A percentile compares a stretch with the other conserved stretches of the same genome.
Conservation (phyloP, 257 asterid genomes). For the Marsdenia floribunda region DNA sequence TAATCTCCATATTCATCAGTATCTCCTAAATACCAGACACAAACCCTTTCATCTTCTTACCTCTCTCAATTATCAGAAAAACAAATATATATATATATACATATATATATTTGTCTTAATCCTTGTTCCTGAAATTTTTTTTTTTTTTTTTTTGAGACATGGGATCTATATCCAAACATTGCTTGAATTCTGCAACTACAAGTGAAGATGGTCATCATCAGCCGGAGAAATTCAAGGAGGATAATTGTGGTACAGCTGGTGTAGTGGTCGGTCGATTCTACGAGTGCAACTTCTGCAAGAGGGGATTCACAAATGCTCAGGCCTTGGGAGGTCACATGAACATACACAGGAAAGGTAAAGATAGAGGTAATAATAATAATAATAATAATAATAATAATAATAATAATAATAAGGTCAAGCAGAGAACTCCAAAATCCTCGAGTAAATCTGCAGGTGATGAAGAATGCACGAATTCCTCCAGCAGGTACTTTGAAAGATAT, state of each 20-base stretch:
- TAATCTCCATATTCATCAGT: not conserved
- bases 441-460: slow-evolving; percentile 3
- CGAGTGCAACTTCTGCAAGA: slow-evolving; percentile 32
- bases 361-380: no score
- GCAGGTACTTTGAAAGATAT: not conserved
- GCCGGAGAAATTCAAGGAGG: slow-evolving; percentile 1
- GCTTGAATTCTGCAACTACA: slow-evolving; percentile 5
- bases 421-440: not conserved
- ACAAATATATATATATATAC: no score
- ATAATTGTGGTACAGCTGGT: not conserved
- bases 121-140: no score
- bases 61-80: not conserved
- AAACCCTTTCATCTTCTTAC: no score
- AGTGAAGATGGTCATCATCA: slow-evolving; percentile 7
- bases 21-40: no score
- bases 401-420: slow-evolving; percentile 10
- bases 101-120: not conserved
- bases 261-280: slow-evolving; percentile 13
- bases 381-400: no score
- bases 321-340: slow-evolving; percentile 41
- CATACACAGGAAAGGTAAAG: slow-evolving; percentile 29
- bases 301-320: slow-evolving; percentile 37
- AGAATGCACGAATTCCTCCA: not conserved
- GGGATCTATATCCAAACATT: slow-evolving; percentile 5
- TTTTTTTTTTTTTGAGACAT: not conserved